These are phyloP conservation scores for Pyrenophora teres DNA, from an alignment of 2,329 filamentous ascomycete genomes.

Conservation along the genomic window DNA sequence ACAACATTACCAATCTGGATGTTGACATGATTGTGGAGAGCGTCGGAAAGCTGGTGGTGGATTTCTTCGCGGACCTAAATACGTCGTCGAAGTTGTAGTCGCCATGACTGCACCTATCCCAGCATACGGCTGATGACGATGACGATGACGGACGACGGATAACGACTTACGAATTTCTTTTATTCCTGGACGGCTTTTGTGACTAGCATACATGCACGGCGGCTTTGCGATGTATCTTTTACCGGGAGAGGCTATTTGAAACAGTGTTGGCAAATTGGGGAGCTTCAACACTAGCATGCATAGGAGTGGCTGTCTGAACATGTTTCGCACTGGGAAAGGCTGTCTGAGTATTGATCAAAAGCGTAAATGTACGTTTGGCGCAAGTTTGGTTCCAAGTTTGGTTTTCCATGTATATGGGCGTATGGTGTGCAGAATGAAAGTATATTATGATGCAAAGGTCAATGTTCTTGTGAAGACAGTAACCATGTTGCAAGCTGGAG, in stretches of 20 bases:
- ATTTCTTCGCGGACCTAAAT: slow-evolving; percentile 47
- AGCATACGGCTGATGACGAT: background rate
- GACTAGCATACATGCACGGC: background rate
- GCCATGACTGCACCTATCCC: background rate
- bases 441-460: background rate
- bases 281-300: slow-evolving; percentile 1
- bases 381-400: background rate
- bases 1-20: slow-evolving; percentile 63
- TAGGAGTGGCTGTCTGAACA: slow-evolving; percentile 14
- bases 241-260: background rate
- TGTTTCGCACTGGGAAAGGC: background rate
- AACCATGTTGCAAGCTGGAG: background rate
- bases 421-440: background rate
- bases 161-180: slow-evolving; percentile 1
- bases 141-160: background rate
- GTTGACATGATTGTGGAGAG: slow-evolving; percentile 61
- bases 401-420: background rate
- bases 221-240: background rate
- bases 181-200: background rate
- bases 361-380: background rate
- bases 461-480: too few species aligned
- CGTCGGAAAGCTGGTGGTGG: slow-evolving; percentile 57
- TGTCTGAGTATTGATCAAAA: background rate
- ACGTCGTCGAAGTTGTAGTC: slow-evolving; percentile 1
- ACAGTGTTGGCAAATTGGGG: background rate